Percentiles rank a stretch among this genome's conserved stretches.
Conservation (phyloP, 768 basidiomycete genomes). For the Megacollybia marginata region DNA sequence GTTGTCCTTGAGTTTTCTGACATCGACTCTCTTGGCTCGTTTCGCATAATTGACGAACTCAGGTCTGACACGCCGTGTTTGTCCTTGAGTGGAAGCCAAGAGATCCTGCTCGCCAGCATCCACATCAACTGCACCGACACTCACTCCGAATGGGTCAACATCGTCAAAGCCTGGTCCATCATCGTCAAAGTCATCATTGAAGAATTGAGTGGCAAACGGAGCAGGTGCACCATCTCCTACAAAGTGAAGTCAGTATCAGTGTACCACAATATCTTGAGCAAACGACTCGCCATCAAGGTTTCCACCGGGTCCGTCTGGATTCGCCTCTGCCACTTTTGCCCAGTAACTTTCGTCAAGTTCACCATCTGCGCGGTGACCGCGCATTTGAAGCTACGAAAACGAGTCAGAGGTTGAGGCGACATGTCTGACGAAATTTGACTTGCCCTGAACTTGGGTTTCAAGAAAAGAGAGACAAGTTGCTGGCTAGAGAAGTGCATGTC, state of each 20-base stretch:
- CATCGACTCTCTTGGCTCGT: conserved; percentile 93
- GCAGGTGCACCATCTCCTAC: conserved; percentile 41
- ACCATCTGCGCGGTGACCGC: conserved; percentile 70
- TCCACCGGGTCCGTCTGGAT: conserved; percentile 49
- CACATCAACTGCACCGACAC: conserved; percentile 29
- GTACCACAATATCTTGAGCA: not conserved
- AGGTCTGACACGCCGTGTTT: conserved; percentile 73
- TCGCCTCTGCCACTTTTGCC: conserved; percentile 89
- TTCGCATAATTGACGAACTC: conserved; percentile 92
- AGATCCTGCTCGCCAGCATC: conserved; percentile 83
- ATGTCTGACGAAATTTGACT: conserved; percentile 19
- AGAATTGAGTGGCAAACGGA: conserved; percentile 95
- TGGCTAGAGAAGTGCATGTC: conserved; percentile 96
- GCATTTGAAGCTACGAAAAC: conserved; percentile 72
- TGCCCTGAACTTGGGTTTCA: conserved; percentile 94
- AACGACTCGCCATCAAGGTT: conserved; percentile 57
- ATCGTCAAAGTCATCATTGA: conserved; percentile 87
- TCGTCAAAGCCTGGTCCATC: conserved; percentile 68
- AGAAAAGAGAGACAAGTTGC: conserved; percentile 85
- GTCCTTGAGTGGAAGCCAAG: conserved; percentile 70
- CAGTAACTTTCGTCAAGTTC: conserved; percentile 97
- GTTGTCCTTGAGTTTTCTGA: conserved; percentile 93
- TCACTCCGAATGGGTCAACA: conserved; percentile 28
- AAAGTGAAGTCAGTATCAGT: not conserved
- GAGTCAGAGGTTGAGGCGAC: conserved; percentile 3